Evolutionary conservation across 2,329 filamentous ascomycete genomes (phyloP), one percentile per base, ranked within the genome.

Genomic region (Fusarium floridanum): DNA sequence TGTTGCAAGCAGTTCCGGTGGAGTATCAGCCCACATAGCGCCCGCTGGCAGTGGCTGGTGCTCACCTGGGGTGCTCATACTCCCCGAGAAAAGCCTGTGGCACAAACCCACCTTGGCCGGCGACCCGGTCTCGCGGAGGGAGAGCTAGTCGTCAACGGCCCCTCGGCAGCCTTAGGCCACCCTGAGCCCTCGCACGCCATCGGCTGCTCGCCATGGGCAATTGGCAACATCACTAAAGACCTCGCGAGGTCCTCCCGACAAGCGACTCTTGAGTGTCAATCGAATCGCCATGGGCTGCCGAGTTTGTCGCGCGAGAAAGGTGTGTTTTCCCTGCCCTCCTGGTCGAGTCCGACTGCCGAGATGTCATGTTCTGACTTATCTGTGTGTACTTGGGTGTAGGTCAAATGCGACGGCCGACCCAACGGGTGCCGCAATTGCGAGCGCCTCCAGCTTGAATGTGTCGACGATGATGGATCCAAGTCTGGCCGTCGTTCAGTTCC

Each of bases 351-450:
- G 32, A 61, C 50, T 27, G 27, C 39, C 63, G 50, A 61, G 8
- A 36, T 50, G 36, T 56, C 6, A 27, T 48, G 34, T 48, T 36
- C 75, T 78, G 57, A 78, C 39, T 37, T 34, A 34, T 34, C 39
- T 57, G 43, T 64, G 43, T 39, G 61, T 59, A 37, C 57, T 63
- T 61, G 32, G 32, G 67, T 74, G 61, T 76, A 84, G 83, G 83
- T 84, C 78, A 84, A 84, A 78, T 84, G 83, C 72, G 83, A 84
- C 69, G 83, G 82, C 56, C 81, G 83, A n/a, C 82, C 82, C 43
- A 80, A 84, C 75, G 83, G 83, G 73, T 84, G 83, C 76, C 82
- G 83, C 76, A 84, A 84, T 75, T 84, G 83, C 72, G 83, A 84
- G 76, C 82, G 83, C 45, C 83, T 84, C 59, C 83, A 84, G 76